Evolutionary conservation across 2,329 filamentous ascomycete species (phyloP).

Genomic region (Diplodia seriata): DNA sequence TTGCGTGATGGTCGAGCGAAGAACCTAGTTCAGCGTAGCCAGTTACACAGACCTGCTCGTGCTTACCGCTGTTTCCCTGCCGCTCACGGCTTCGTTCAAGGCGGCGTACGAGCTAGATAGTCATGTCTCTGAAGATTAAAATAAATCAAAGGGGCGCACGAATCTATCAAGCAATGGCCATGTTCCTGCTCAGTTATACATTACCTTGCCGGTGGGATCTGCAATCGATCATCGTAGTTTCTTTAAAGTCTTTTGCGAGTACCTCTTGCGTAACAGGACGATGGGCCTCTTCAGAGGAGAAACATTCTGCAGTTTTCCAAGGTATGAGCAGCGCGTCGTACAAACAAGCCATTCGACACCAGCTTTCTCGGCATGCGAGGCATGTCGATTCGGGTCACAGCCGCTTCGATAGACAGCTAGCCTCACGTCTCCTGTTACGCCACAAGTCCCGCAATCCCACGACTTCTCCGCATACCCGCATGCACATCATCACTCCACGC

Average conservation of each 20-base stretch:
- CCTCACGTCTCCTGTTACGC: too few relatives aligned
- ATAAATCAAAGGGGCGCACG: not conserved
- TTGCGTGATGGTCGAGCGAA: not conserved
- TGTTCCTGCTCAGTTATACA: not conserved
- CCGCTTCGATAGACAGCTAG: not conserved
- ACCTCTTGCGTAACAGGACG: too few relatives aligned
- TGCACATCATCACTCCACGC: not conserved
- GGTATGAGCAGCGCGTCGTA: not conserved
- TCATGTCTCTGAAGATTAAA: not conserved
- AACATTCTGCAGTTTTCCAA: not conserved
- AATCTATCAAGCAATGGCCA: not conserved
- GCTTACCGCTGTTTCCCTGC: not conserved
- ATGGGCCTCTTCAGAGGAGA: too few relatives aligned
- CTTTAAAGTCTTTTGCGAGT: too few relatives aligned
- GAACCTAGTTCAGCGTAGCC: not conserved
- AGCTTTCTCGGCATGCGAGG: not conserved
- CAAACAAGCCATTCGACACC: not conserved
- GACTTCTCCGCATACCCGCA: too few relatives aligned
- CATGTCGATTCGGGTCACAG: not conserved
- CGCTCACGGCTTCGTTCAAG: not conserved
- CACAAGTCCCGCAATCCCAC: too few relatives aligned
- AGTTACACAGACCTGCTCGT: not conserved
- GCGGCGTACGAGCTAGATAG: not conserved
- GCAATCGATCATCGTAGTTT: too few relatives aligned
- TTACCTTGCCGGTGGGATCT: not conserved